Conservation (phyloP, 768 basidiomycete species). For the Phylloporus rhodoxanthus region DNA sequence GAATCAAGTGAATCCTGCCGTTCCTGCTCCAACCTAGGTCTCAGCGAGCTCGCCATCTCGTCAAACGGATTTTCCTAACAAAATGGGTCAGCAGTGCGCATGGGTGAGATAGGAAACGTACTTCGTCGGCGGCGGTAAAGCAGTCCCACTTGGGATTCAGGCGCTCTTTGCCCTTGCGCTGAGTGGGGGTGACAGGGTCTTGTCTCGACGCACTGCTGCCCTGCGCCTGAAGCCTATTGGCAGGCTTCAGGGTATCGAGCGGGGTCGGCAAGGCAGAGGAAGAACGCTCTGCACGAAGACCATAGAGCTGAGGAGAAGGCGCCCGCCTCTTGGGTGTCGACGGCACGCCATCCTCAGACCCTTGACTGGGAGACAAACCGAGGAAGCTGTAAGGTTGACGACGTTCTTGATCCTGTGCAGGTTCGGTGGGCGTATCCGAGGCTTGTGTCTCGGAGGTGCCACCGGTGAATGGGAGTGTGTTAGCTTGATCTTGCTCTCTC, state of each 20-base stretch:
- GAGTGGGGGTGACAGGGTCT: conserved; percentile 19
- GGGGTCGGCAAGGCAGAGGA: conserved; percentile 16
- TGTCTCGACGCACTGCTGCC: not conserved
- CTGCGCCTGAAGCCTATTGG: not conserved
- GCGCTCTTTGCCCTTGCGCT: conserved; percentile 23
- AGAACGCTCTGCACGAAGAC: not conserved
- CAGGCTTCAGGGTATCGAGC: conserved; percentile 11
- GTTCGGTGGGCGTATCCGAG: not conserved
- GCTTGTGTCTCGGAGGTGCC: not conserved
- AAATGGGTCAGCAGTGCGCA: not conserved
- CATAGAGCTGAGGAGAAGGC: not conserved
- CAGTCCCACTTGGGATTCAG: not conserved
- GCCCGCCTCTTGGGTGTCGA: conserved; percentile 15
- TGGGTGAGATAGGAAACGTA: not conserved
- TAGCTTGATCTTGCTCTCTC: not conserved
- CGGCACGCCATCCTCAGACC: conserved; percentile 1
- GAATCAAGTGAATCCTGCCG: not conserved
- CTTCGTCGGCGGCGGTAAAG: conserved; percentile 1
- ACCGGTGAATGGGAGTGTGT: conserved; percentile 15
- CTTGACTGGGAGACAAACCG: conserved; percentile 12
- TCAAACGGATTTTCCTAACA: conserved; percentile 16
- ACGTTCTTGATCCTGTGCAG: not conserved
- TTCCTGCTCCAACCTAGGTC: not conserved
- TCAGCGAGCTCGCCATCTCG: not conserved
- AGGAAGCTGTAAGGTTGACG: conserved; percentile 16